Evolutionary conservation across 345 rosid species (phyloP), one percentile per base, ranked within the genome.

Genomic region (Microcos paniculata): DNA sequence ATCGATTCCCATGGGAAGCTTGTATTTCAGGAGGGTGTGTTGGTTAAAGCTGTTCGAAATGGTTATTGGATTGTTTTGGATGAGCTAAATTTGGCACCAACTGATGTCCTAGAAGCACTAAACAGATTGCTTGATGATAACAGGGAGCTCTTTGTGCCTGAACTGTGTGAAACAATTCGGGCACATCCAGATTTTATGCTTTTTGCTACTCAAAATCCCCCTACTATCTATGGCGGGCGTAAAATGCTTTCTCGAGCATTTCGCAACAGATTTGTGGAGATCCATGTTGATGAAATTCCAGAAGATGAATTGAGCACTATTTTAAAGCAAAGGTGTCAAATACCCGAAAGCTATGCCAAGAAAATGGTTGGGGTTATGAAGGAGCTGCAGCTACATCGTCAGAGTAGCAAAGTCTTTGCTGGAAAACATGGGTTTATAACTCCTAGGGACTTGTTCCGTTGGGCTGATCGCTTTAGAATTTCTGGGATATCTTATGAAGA

Each of bases 381-480:
- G 84, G 98, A 91, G 81, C 80, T 95, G 90, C 98, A 93, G 81
- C 83, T 94, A 73, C 93, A 85, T 62, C 85, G 99, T 78, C 99
- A 91, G 85, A 90, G 83, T 75, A 95, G 97, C 86, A 93, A 93
- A 83, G 93, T 91, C 21, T 95, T 95, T 88, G 98, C 99, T 79
- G 99, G 99, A 78, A 95, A 95, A 86, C 99, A 95, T 81, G 99
- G 99, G 76, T 95, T 85, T 83, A 91, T 95, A 76, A 95, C 99
- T 73, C 97, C 99, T 46, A 84, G 99, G 78, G 99, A 95, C 78
- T 85, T 95, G 81, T 93, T 95, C 83, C 94, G 99, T 76, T 95
- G 98, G 99, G 98, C 99, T 70, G 78, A 85, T 82, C 93, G 97
- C 72, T 92, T 93, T 74, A 87, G 84, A 84, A 82, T 76, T 42